Percentiles rank a stretch among this genome's conserved stretches.
Conservation (phyloP, 2,329 filamentous ascomycete genomes). For the Penicillium sclerotigenum region DNA sequence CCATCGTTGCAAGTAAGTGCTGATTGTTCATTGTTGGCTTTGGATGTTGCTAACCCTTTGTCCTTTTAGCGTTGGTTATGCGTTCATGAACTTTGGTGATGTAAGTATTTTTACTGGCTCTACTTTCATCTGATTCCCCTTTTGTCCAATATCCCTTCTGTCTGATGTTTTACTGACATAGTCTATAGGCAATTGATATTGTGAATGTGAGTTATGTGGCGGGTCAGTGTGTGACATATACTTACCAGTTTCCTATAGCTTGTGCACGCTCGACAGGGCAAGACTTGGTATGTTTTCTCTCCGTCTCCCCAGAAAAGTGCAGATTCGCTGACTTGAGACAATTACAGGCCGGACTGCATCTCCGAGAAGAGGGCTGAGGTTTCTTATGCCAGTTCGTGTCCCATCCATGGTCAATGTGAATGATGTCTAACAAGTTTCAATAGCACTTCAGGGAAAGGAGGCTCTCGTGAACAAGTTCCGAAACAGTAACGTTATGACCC, state of each 20-base stretch:
- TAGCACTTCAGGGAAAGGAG: conserved; percentile 87
- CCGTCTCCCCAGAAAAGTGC: conserved; percentile 7
- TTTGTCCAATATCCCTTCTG: not conserved
- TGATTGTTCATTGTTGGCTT: not conserved
- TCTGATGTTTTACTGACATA: conserved; percentile 37
- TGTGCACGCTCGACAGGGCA: conserved; percentile 65
- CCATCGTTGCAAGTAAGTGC: conserved; percentile 74
- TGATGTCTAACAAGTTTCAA: conserved; percentile 25
- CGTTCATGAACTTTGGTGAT: conserved; percentile 91
- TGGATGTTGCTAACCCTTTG: not conserved
- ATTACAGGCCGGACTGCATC: conserved; percentile 62
- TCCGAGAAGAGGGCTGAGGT: conserved; percentile 78
- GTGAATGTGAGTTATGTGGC: conserved; percentile 55
- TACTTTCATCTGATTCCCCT: not conserved
- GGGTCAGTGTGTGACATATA: not conserved
- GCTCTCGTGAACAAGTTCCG: conserved; percentile 92
- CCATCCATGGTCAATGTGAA: not conserved
- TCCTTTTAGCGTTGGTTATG: conserved; percentile 76
- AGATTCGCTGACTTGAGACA: conserved; percentile 30
- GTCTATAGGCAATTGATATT: conserved; percentile 64
- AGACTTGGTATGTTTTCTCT: conserved; percentile 57
- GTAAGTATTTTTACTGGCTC: conserved; percentile 47
- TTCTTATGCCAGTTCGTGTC: conserved; percentile 81
- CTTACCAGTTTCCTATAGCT: conserved; percentile 54
- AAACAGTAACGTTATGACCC: conserved; percentile 93